A percentile compares a stretch with the other conserved stretches of the same genome.
Conservation (phyloP, 148 eudicot genomes). For the Hydrangea macrophylla region DNA sequence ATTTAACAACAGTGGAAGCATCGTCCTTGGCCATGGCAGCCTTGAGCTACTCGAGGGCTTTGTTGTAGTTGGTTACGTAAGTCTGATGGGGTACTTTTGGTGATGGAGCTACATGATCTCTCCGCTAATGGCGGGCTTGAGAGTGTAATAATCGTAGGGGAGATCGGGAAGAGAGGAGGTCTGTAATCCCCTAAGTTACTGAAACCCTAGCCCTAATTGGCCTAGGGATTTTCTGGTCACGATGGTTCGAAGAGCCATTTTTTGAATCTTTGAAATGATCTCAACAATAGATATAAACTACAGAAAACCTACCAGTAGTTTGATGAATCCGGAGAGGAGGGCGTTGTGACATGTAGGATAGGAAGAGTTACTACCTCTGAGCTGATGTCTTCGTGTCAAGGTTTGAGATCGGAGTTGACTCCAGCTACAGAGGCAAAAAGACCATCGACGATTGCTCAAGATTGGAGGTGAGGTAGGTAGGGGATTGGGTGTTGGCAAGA, state of each 20-base stretch:
- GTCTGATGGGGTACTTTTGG: slow-evolving; percentile 92
- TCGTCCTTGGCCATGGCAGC: slow-evolving; percentile 61
- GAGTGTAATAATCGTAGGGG: slow-evolving; percentile 82
- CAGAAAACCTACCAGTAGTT: no score
- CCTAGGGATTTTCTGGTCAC: slow-evolving; percentile 22
- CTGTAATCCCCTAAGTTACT: slow-evolving; percentile 49
- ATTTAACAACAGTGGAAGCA: slow-evolving; percentile 54
- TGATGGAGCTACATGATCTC: slow-evolving; percentile 93
- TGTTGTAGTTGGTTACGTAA: slow-evolving; percentile 84
- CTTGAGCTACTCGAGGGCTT: slow-evolving; percentile 81
- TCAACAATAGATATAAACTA: no score
- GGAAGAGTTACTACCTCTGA: no score
- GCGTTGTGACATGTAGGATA: no score
- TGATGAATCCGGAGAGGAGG: no score
- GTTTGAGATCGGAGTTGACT: no score
- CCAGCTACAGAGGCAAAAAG: no score
- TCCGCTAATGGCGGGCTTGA: slow-evolving; percentile 76
- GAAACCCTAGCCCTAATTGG: slow-evolving; percentile 25
- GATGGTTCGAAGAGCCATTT: slow-evolving; percentile 52
- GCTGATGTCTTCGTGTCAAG: no score
- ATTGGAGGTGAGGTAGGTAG: no score
- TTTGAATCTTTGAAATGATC: no score
- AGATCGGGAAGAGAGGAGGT: slow-evolving; percentile 88
- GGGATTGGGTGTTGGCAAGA: no score
- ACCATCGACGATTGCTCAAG: no score